Conservation (phyloP, 495 filamentous ascomycete species). For the Evansstolkia leycettana region DNA sequence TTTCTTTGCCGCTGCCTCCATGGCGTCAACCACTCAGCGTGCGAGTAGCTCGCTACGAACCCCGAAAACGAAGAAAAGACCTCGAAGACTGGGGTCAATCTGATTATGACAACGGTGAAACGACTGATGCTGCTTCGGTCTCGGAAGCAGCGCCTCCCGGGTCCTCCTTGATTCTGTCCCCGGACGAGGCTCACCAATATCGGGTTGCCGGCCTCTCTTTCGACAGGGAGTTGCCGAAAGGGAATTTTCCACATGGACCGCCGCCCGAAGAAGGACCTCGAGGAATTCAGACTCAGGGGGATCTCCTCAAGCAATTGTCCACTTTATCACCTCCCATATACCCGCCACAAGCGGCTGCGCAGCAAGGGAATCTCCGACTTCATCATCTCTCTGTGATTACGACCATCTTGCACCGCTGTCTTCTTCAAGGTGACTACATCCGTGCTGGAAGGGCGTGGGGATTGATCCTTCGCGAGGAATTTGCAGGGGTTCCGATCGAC, state of each 20-base stretch:
- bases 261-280: slow-evolving; percentile 5
- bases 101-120: slow-evolving; percentile 14
- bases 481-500: slow-evolving; percentile 39
- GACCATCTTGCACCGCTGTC: slow-evolving; percentile 47
- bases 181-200: slow-evolving; percentile 36
- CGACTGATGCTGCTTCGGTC: slow-evolving; percentile 23
- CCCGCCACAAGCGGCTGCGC: slow-evolving; percentile 21
- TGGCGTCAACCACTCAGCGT: slow-evolving; percentile 25
- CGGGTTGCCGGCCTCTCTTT: slow-evolving; percentile 32
- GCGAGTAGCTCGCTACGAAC: slow-evolving; percentile 26
- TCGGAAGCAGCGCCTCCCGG: slow-evolving; percentile 12
- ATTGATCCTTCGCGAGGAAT: slow-evolving; percentile 45
- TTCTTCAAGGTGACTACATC: slow-evolving; percentile 46
- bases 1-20: slow-evolving; percentile 29
- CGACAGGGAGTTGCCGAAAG: slow-evolving; percentile 29
- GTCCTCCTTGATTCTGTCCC: slow-evolving; percentile 23
- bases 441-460: slow-evolving; percentile 56
- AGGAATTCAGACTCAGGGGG: slow-evolving; percentile 5
- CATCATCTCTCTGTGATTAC: slow-evolving; percentile 51
- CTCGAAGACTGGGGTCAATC: slow-evolving; percentile 16
- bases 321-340: slow-evolving; percentile 21
- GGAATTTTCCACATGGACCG: slow-evolving; percentile 31
- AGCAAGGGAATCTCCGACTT: slow-evolving; percentile 29
- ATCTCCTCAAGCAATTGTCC: slow-evolving; percentile 14
- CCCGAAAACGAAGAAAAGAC: slow-evolving; percentile 25